phyloP scores from a whole-genome alignment of 108 stramenopile species.

The Seminavis robusta region DNA sequence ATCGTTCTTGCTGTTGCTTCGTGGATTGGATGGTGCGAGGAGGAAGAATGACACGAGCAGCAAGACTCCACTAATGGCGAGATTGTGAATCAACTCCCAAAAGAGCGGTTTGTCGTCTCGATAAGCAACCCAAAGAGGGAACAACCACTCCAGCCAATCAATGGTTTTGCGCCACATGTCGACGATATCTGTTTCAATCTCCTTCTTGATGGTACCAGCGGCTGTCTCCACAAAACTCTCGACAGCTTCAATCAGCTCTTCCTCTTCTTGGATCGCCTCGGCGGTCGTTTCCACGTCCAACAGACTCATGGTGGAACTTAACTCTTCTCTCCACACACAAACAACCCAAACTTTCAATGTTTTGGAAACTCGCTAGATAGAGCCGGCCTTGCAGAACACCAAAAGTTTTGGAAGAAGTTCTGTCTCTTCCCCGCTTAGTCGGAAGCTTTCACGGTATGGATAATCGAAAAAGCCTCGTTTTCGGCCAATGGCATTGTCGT shows the following conservation, averaged over 20 bases:
- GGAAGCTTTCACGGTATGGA: too few relatives aligned
- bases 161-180: constrained; percentile 6
- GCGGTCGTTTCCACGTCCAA: too few relatives aligned
- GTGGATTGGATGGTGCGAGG: constrained; percentile 17
- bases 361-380: too few relatives aligned
- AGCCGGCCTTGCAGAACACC: too few relatives aligned
- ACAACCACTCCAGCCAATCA: constrained; percentile 10
- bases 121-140: constrained; percentile 33
- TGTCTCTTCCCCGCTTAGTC: too few relatives aligned
- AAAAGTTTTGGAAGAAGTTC: too few relatives aligned
- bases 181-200: constrained; percentile 30
- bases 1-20: not conserved
- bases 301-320: too few relatives aligned
- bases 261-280: constrained; percentile 41
- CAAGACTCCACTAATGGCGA: constrained; percentile 15
- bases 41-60: constrained; percentile 24
- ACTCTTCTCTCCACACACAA: too few relatives aligned
- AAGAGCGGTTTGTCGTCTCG: constrained; percentile 18
- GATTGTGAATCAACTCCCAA: constrained; percentile 21
- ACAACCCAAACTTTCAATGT: too few relatives aligned
- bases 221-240: constrained; percentile 31
- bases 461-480: too few relatives aligned
- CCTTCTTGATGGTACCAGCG: constrained; percentile 27
- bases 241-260: constrained; percentile 38
- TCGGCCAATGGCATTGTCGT: too few relatives aligned